These are phyloP conservation scores for Pisolithus orientalis DNA, from an alignment of 768 basidiomycete genomes.

Conservation along the genomic window DNA sequence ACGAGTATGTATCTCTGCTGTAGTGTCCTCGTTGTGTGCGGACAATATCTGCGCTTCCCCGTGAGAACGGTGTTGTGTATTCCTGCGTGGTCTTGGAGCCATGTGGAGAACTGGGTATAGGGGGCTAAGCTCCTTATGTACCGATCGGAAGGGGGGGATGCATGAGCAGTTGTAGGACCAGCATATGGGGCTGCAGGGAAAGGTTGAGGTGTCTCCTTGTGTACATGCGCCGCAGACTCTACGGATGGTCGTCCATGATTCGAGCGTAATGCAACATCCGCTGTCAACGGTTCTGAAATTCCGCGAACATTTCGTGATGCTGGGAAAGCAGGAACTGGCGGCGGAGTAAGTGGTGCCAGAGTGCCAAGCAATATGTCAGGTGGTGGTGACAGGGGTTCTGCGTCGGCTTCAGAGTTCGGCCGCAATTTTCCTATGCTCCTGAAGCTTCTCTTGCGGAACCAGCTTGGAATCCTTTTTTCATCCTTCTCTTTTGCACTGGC, in stretches of 20 bases:
- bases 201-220: constrained; percentile 14
- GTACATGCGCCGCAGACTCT: constrained; percentile 4
- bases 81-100: constrained; percentile 7
- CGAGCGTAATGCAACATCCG: constrained; percentile 5
- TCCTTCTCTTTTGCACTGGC: constrained; percentile 29
- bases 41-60: constrained; percentile 13
- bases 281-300: constrained; percentile 12
- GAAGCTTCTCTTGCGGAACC: constrained; percentile 26
- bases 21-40: constrained; percentile 9
- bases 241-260: constrained; percentile 9
- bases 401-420: constrained; percentile 14
- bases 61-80: constrained; percentile 14
- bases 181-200: constrained; percentile 16
- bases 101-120: constrained; percentile 28
- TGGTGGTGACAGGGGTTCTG: constrained; percentile 10
- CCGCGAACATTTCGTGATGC: constrained; percentile 21
- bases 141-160: constrained; percentile 7
- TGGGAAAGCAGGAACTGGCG: constrained; percentile 9
- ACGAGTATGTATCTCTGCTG: neutral
- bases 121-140: constrained; percentile 15
- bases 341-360: constrained; percentile 19
- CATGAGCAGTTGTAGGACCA: constrained; percentile 2
- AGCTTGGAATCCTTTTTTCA: constrained; percentile 32
- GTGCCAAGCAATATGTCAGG: constrained; percentile 6
- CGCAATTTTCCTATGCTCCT: constrained; percentile 16